Percentiles rank a stretch among this genome's conserved stretches.
phyloP scores from a whole-genome alignment of 495 filamentous ascomycete genomes.

The Baudoinia panamericana region DNA sequence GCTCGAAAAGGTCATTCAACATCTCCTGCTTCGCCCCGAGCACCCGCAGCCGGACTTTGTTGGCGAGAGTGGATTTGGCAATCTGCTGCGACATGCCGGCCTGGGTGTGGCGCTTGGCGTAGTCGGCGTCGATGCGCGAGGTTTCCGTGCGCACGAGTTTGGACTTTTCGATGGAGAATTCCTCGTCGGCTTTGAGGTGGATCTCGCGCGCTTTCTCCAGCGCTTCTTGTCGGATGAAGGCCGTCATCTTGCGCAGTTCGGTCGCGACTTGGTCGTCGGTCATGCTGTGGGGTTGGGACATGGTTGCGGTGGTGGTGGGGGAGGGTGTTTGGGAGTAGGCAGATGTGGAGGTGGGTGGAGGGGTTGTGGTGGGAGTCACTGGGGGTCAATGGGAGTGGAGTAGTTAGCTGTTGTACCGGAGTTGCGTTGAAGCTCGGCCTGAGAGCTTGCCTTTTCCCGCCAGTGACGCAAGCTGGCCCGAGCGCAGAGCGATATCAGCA shows the following conservation, averaged over 20 bases:
- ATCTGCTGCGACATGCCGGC: conserved; percentile 96
- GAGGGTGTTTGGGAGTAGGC: neutral
- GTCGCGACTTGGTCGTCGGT: conserved; percentile 93
- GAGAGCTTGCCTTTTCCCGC: too few species aligned
- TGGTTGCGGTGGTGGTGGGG: conserved; percentile 36
- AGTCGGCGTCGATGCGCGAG: conserved; percentile 73
- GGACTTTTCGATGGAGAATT: conserved; percentile 95
- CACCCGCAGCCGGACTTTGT: conserved; percentile 83
- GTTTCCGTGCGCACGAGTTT: conserved; percentile 95
- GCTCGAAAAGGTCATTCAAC: conserved; percentile 81
- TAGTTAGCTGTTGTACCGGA: too few species aligned
- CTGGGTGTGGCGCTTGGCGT: conserved; percentile 97
- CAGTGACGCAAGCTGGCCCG: too few species aligned
- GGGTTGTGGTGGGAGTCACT: too few species aligned
- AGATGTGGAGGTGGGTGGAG: neutral
- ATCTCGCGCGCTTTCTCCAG: conserved; percentile 94
- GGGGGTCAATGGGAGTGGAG: too few species aligned
- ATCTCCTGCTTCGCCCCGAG: conserved; percentile 77
- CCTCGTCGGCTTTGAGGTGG: conserved; percentile 92
- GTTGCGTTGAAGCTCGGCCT: too few species aligned
- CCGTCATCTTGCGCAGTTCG: conserved; percentile 99
- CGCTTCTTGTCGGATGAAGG: conserved; percentile 98
- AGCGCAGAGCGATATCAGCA: too few species aligned
- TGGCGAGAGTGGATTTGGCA: conserved; percentile 81
- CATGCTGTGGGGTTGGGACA: conserved; percentile 86